Percentiles rank a stretch among this genome's conserved stretches.
Conservation (phyloP, 1,284 basidiomycete genomes). For the Ustilago sp. region DNA sequence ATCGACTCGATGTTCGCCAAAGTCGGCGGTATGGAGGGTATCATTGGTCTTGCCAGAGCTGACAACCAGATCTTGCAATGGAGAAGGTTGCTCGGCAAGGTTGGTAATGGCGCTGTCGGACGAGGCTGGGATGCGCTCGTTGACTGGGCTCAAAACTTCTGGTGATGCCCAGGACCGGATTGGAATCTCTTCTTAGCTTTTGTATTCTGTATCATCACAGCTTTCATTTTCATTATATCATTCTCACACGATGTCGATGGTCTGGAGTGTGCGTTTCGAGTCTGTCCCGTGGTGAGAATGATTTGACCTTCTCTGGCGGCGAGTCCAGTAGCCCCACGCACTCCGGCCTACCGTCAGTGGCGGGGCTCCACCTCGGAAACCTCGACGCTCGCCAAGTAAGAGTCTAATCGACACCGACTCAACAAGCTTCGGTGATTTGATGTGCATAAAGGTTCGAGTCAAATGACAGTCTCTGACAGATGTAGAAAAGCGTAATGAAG, state of each 20-base stretch:
- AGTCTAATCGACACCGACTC: not conserved
- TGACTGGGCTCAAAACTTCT: conserved; percentile 58
- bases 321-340: not conserved
- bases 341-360: conserved; percentile 3
- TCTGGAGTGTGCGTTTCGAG: not conserved
- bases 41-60: conserved; percentile 53
- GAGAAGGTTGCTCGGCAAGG: conserved; percentile 50
- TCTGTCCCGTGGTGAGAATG: not conserved
- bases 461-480: conserved; percentile 1
- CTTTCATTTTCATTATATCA: not conserved
- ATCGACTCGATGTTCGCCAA: conserved; percentile 50
- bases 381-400: not conserved
- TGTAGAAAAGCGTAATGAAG: not conserved
- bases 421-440: not conserved
- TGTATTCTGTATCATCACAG: conserved; percentile 1
- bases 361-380: not conserved
- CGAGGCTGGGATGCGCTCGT: conserved; percentile 55
- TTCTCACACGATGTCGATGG: not conserved
- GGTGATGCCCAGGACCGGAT: conserved; percentile 16
- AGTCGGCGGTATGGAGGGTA: conserved; percentile 56
- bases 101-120: conserved; percentile 59
- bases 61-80: conserved; percentile 58
- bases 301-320: not conserved
- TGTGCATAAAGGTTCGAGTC: not conserved
- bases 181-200: not conserved